These are phyloP conservation scores for Coemansia sp. DNA, from an alignment of 192 early-diverging fungal species.

Conservation along the genomic window DNA sequence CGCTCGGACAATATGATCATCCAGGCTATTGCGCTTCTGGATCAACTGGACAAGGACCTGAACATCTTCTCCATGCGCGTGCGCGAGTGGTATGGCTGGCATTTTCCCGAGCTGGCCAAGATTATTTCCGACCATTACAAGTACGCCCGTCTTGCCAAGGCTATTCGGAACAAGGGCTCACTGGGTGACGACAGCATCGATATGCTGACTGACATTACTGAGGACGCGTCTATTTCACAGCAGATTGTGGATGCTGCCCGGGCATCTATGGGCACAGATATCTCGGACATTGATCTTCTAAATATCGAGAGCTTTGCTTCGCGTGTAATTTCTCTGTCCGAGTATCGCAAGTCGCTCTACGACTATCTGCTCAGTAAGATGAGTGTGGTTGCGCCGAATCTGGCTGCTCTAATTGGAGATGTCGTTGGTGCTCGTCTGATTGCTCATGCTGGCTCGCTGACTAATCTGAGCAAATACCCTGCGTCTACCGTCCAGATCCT, in stretches of 20 bases:
- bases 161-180: constrained; percentile 90
- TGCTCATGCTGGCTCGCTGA: constrained; percentile 93
- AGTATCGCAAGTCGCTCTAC: constrained; percentile 93
- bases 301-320: constrained; percentile 94
- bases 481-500: constrained; percentile 97
- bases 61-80: constrained; percentile 97
- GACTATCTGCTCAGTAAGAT: constrained; percentile 93
- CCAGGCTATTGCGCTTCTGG: constrained; percentile 88
- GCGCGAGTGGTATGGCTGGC: constrained; percentile 99
- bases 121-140: constrained; percentile 90
- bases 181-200: constrained; percentile 74
- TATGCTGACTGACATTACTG: constrained; percentile 76
- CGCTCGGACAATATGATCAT: constrained; percentile 96
- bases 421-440: constrained; percentile 96
- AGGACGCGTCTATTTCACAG: constrained; percentile 77
- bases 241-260: constrained; percentile 92
- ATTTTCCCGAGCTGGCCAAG: constrained; percentile 98
- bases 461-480: constrained; percentile 95
- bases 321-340: constrained; percentile 83
- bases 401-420: constrained; percentile 93
- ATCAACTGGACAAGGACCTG: constrained; percentile 98
- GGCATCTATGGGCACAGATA: constrained; percentile 97
- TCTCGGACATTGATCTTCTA: constrained; percentile 90
- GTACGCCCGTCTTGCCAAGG: constrained; percentile 86
- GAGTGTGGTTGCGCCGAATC: constrained; percentile 94